These are phyloP conservation scores for Rubia peregrina DNA, from an alignment of 305 asterid species.

Conservation along the genomic window DNA sequence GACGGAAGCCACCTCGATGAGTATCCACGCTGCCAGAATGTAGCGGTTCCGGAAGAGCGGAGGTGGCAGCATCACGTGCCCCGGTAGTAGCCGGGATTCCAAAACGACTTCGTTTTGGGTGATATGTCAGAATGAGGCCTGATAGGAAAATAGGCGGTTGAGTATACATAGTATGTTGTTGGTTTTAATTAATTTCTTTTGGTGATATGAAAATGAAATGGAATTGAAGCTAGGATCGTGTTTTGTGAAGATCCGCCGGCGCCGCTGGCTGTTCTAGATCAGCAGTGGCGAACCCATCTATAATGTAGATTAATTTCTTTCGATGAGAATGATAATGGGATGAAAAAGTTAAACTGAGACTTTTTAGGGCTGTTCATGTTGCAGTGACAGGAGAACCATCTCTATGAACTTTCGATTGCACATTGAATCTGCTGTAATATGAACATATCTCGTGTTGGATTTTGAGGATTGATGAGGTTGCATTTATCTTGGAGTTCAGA, in stretches of 20 bases:
- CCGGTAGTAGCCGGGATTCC: too few relatives aligned
- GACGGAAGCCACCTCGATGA: conserved; percentile 64
- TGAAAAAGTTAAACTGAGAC: too few relatives aligned
- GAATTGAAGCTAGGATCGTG: background rate
- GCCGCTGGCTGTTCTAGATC: too few relatives aligned
- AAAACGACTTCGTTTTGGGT: background rate
- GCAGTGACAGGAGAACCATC: too few relatives aligned
- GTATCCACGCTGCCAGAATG: conserved; percentile 25
- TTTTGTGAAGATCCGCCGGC: background rate
- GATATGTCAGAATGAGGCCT: background rate
- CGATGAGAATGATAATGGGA: background rate
- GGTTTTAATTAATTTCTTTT: background rate
- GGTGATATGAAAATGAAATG: background rate
- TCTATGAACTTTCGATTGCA: too few relatives aligned
- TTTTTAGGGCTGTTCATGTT: too few relatives aligned
- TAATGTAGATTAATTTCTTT: background rate
- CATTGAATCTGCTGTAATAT: too few relatives aligned
- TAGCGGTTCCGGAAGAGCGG: conserved; percentile 19
- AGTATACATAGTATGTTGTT: background rate
- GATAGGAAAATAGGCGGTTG: too few relatives aligned
- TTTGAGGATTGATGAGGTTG: too few relatives aligned
- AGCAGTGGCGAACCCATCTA: background rate
- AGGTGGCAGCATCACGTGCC: conserved; percentile 14
- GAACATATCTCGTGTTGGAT: too few relatives aligned
- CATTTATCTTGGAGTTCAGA: too few relatives aligned